phyloP scores from a whole-genome alignment of 2,329 filamentous ascomycete genomes.

The Talaromyces verruculosus region DNA sequence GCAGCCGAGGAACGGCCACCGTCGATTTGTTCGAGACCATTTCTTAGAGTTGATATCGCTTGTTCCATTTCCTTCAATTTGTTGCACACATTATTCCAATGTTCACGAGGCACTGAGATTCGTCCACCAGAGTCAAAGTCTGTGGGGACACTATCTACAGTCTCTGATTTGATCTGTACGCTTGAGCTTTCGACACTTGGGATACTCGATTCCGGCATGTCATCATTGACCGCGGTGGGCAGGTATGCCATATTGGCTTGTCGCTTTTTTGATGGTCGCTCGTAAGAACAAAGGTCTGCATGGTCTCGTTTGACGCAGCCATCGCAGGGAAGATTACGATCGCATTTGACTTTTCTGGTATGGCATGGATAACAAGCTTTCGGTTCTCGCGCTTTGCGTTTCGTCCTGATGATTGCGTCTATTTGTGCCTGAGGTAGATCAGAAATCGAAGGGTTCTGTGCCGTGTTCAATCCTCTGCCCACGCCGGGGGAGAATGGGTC shows the following conservation, averaged over 20 bases:
- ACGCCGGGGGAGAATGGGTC: conserved; percentile 20
- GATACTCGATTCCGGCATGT: conserved; percentile 1
- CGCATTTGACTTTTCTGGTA: conserved; percentile 51
- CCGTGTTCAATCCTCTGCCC: conserved; percentile 8
- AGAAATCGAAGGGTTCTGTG: conserved; percentile 24
- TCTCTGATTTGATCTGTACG: conserved; percentile 18
- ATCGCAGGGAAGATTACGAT: conserved; percentile 51
- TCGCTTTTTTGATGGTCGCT: conserved; percentile 49
- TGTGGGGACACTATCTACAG: conserved; percentile 19
- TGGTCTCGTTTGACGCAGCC: conserved; percentile 52
- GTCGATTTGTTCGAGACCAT: conserved; percentile 41
- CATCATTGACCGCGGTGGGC: conserved; percentile 1
- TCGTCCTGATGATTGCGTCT: conserved; percentile 41
- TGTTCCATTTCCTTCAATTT: conserved; percentile 46
- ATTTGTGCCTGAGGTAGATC: conserved; percentile 40
- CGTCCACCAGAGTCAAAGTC: conserved; percentile 26
- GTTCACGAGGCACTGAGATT: conserved; percentile 43
- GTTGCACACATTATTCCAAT: conserved; percentile 46
- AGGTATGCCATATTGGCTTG: conserved; percentile 28
- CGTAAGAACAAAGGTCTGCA: conserved; percentile 51
- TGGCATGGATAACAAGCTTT: conserved; percentile 50
- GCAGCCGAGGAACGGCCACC: conserved; percentile 24
- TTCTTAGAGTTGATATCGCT: conserved; percentile 41
- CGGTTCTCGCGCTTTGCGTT: conserved; percentile 46
- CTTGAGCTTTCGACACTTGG: conserved; percentile 15